phyloP scores from a whole-genome alignment of 2,329 filamentous ascomycete species.

The Parasarocladium wereldwijsianum region DNA sequence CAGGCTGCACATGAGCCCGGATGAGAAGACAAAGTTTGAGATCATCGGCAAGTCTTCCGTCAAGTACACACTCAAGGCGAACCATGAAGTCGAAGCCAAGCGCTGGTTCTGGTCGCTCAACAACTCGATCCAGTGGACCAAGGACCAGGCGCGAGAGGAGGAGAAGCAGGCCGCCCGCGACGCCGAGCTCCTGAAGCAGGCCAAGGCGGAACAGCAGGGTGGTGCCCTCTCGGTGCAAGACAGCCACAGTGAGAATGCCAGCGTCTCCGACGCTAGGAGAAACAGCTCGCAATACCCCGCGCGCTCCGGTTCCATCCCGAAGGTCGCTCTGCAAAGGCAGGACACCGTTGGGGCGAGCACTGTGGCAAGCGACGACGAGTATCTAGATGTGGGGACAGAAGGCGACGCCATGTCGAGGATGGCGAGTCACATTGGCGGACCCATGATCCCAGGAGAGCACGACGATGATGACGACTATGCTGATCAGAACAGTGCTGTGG shows the following conservation, averaged over 20 bases:
- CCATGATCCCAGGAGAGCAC: slow-evolving; percentile 22
- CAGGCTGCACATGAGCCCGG: slow-evolving; percentile 83
- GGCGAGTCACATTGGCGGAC: slow-evolving; percentile 18
- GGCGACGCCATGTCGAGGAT: slow-evolving; percentile 21
- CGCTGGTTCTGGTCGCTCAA: slow-evolving; percentile 98
- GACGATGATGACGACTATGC: slow-evolving; percentile 69
- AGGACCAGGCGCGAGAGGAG: slow-evolving; percentile 90
- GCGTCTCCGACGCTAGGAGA: slow-evolving; percentile 27
- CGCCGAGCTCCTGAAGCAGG: slow-evolving; percentile 62
- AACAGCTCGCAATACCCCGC: slow-evolving; percentile 29
- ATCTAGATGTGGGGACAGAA: slow-evolving; percentile 30
- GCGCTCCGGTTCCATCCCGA: slow-evolving; percentile 13
- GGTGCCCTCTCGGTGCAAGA: slow-evolving; percentile 30
- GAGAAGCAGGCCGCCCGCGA: slow-evolving; percentile 60
- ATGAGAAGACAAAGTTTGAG: slow-evolving; percentile 95
- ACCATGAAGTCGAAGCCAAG: slow-evolving; percentile 96
- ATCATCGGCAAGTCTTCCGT: slow-evolving; percentile 97
- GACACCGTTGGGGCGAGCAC: slow-evolving; percentile 26
- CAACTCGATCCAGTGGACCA: slow-evolving; percentile 96
- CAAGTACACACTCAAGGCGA: slow-evolving; percentile 95
- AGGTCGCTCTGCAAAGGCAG: slow-evolving; percentile 17
- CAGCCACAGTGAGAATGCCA: slow-evolving; percentile 35
- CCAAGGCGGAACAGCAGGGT: slow-evolving; percentile 58
- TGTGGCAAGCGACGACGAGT: slow-evolving; percentile 37
- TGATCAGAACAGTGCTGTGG: slow-evolving; percentile 58